Evolutionary conservation across 2,329 filamentous ascomycete species (phyloP).

Genomic region (Cercospora berteroae): DNA sequence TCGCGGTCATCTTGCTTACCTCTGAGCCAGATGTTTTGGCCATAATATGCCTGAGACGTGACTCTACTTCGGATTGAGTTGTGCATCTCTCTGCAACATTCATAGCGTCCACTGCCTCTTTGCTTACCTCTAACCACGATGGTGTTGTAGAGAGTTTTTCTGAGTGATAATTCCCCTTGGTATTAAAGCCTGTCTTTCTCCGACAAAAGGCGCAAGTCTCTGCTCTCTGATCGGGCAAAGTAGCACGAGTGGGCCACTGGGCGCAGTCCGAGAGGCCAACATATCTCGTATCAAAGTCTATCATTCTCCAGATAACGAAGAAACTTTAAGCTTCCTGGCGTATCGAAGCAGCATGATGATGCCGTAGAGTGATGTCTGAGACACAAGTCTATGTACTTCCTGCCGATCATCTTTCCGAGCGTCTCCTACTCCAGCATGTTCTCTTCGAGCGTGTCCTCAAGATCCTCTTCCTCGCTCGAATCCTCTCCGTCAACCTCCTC

Average conservation of each 20-base stretch:
- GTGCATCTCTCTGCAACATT: not conserved
- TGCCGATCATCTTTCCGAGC: too few relatives aligned
- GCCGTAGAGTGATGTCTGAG: too few relatives aligned
- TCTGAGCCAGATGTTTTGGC: not conserved
- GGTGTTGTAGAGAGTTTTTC: not conserved
- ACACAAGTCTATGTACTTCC: too few relatives aligned
- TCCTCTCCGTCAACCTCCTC: too few relatives aligned
- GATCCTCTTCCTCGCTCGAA: too few relatives aligned
- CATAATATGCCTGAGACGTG: not conserved
- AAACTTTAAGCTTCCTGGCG: too few relatives aligned
- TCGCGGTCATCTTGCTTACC: not conserved
- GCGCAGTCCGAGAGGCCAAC: too few relatives aligned
- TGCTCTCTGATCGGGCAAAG: not conserved
- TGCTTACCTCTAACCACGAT: not conserved
- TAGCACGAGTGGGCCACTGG: not conserved
- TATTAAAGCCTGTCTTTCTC: not conserved
- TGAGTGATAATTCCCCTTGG: not conserved
- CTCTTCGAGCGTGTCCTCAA: too few relatives aligned
- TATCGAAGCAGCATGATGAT: too few relatives aligned
- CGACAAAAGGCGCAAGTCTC: not conserved
- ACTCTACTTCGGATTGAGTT: not conserved
- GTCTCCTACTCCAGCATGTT: too few relatives aligned
- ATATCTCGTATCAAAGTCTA: too few relatives aligned
- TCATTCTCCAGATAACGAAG: too few relatives aligned
- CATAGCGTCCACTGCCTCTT: not conserved